These are phyloP conservation scores for Exophiala sp. DNA, from an alignment of 2,329 filamentous ascomycete genomes.

Conservation along the genomic window DNA sequence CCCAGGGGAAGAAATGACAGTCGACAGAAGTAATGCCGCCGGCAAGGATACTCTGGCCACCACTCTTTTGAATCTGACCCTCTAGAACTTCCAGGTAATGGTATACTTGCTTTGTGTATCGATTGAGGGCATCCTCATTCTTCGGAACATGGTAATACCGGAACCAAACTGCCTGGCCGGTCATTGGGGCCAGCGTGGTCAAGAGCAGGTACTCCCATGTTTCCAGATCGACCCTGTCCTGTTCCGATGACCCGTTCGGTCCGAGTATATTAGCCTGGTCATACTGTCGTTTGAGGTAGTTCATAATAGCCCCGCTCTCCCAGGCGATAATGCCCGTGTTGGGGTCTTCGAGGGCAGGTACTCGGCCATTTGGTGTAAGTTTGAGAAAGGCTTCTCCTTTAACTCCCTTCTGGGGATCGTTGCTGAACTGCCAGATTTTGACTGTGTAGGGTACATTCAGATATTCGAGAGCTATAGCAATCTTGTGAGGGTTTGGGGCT, in stretches of 20 bases:
- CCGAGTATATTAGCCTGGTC: slow-evolving; percentile 39
- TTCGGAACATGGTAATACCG: slow-evolving; percentile 20
- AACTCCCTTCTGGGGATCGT: slow-evolving; percentile 36
- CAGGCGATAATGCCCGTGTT: slow-evolving; percentile 37
- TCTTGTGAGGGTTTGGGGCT: slow-evolving; percentile 30
- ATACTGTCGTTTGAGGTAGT: slow-evolving; percentile 38
- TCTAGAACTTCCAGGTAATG: slow-evolving; percentile 41
- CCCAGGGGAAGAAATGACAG: slow-evolving; percentile 41
- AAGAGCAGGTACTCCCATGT: slow-evolving; percentile 45
- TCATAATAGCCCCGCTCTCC: slow-evolving; percentile 39
- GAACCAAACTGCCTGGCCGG: slow-evolving; percentile 40
- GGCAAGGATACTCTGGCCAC: slow-evolving; percentile 36
- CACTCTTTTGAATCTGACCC: slow-evolving; percentile 37
- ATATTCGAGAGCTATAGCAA: slow-evolving; percentile 40
- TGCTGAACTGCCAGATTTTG: slow-evolving; percentile 40
- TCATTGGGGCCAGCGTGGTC: slow-evolving; percentile 40
- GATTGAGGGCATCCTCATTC: slow-evolving; percentile 39
- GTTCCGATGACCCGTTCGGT: slow-evolving; percentile 33
- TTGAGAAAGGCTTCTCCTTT: slow-evolving; percentile 37
- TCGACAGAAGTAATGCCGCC: slow-evolving; percentile 36
- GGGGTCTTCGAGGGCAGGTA: slow-evolving; percentile 36
- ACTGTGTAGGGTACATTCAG: slow-evolving; percentile 39
- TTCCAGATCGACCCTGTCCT: slow-evolving; percentile 42
- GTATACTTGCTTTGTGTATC: slow-evolving; percentile 39
- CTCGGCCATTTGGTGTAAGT: slow-evolving; percentile 44